These are phyloP conservation scores for Hordeum pubiflorum DNA, from an alignment of 202 grass and related monocot species.

Conservation along the genomic window DNA sequence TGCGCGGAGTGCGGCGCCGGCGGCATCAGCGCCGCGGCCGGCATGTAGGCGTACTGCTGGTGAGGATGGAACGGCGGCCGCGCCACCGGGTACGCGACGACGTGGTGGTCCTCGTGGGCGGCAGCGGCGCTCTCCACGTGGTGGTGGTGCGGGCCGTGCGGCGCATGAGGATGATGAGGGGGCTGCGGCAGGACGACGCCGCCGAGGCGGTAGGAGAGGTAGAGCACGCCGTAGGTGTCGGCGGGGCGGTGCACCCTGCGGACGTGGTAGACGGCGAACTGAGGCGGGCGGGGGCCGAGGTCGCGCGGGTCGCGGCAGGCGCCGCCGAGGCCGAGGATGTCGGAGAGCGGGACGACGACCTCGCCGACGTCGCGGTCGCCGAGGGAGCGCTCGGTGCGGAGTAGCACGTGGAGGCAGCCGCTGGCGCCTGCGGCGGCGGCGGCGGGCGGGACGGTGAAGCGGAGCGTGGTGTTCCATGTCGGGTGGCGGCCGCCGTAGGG, in stretches of 20 bases:
- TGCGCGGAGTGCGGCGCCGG: neutral
- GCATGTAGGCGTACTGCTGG: neutral
- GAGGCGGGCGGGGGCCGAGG: neutral
- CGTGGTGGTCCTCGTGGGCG: neutral
- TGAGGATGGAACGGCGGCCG: neutral
- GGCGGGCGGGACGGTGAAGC: constrained; percentile 38
- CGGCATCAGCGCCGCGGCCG: neutral
- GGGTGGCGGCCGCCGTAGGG: constrained; percentile 49
- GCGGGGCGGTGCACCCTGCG: constrained; percentile 28
- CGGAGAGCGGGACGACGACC: constrained; percentile 40
- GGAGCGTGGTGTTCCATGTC: constrained; percentile 52
- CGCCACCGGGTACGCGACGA: constrained; percentile 30
- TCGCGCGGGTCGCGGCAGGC: neutral
- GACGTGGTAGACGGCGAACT: constrained; percentile 50
- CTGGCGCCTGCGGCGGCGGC: neutral
- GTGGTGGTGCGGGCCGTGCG: too few relatives aligned
- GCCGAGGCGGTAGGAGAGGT: constrained; percentile 51
- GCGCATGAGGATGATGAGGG: too few relatives aligned
- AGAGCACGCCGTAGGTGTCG: constrained; percentile 43
- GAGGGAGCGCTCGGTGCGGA: constrained; percentile 49
- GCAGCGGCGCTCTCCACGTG: too few relatives aligned
- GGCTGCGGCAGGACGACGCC: neutral
- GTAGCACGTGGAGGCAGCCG: constrained; percentile 45
- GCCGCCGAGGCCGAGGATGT: constrained; percentile 30
- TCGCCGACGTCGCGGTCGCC: constrained; percentile 70